Evolutionary conservation across 2,329 filamentous ascomycete genomes (phyloP).

Genomic region (Cladosporium austrohemisphaericum): DNA sequence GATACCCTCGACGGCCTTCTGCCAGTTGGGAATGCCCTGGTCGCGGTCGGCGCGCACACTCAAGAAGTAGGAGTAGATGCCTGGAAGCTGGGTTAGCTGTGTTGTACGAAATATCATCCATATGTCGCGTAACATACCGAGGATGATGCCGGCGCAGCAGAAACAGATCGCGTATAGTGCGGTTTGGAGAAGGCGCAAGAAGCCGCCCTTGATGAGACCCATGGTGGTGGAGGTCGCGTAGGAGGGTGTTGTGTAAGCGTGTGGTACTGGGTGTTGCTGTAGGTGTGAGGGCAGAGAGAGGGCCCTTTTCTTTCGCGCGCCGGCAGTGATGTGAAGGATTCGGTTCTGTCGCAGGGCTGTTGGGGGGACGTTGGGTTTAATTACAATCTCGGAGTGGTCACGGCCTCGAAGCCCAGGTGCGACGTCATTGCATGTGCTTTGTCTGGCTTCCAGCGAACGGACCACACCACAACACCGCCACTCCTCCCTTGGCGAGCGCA

Average conservation of each 20-base stretch:
- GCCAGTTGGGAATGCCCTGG: constrained; percentile 58
- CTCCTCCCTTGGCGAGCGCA: too few relatives aligned
- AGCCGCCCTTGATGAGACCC: constrained; percentile 47
- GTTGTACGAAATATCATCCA: too few relatives aligned
- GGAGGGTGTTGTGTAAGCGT: not conserved
- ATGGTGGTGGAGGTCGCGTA: constrained; percentile 24
- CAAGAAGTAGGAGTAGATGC: constrained; percentile 73
- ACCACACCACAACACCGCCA: too few relatives aligned
- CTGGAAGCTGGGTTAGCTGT: constrained; percentile 3
- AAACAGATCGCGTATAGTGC: constrained; percentile 72
- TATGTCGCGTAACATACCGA: too few relatives aligned
- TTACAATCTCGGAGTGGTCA: too few relatives aligned
- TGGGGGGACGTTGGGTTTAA: constrained; percentile 9
- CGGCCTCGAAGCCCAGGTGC: too few relatives aligned
- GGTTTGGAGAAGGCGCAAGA: constrained; percentile 66
- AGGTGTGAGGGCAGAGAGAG: not conserved
- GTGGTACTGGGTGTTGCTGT: not conserved
- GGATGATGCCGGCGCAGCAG: constrained; percentile 65
- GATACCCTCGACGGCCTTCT: constrained; percentile 61
- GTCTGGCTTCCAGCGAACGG: too few relatives aligned
- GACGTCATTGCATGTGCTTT: not conserved
- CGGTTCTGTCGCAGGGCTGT: constrained; percentile 9
- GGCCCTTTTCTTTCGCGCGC: constrained; percentile 1
- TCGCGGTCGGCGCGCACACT: constrained; percentile 65
- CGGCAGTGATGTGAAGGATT: constrained; percentile 7